Conservation (phyloP, 805 yeast genomes). For the Ogataea philodendri region DNA sequence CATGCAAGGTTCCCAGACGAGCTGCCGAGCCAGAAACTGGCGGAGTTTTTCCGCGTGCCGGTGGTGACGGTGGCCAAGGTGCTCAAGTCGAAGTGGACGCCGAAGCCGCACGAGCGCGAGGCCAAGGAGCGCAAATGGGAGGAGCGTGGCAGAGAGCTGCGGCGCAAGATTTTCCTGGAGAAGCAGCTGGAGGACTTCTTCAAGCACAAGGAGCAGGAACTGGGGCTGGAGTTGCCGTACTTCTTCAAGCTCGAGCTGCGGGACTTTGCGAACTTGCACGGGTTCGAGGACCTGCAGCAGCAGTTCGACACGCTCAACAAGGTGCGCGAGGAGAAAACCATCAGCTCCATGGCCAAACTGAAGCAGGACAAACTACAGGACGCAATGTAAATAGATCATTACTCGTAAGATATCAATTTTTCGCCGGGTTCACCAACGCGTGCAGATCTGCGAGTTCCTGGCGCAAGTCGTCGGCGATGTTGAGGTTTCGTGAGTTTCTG, state of each 20-base stretch:
- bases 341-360: no score
- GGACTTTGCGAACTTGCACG: slow-evolving; percentile 24
- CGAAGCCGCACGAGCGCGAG: slow-evolving; percentile 53
- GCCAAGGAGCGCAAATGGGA: slow-evolving; percentile 51
- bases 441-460: slow-evolving; percentile 25
- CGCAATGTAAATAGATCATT: slow-evolving; percentile 7
- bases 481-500: slow-evolving; percentile 17
- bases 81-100: slow-evolving; percentile 72
- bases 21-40: slow-evolving; percentile 55
- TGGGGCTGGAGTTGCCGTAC: slow-evolving; percentile 31
- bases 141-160: slow-evolving; percentile 41
- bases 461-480: slow-evolving; percentile 30
- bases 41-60: slow-evolving; percentile 63
- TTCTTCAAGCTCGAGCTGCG: slow-evolving; percentile 29
- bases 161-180: slow-evolving; percentile 25
- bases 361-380: no score
- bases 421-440: slow-evolving; percentile 9
- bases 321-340: slow-evolving; percentile 21
- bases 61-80: slow-evolving; percentile 84
- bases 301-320: slow-evolving; percentile 26
- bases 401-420: not conserved
- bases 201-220: slow-evolving; percentile 27
- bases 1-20: slow-evolving; percentile 57
- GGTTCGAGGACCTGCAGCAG: slow-evolving; percentile 23
- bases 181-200: slow-evolving; percentile 29